phyloP scores from a whole-genome alignment of 2,329 filamentous ascomycete species.

The Stagonosporopsis rhizophila region DNA sequence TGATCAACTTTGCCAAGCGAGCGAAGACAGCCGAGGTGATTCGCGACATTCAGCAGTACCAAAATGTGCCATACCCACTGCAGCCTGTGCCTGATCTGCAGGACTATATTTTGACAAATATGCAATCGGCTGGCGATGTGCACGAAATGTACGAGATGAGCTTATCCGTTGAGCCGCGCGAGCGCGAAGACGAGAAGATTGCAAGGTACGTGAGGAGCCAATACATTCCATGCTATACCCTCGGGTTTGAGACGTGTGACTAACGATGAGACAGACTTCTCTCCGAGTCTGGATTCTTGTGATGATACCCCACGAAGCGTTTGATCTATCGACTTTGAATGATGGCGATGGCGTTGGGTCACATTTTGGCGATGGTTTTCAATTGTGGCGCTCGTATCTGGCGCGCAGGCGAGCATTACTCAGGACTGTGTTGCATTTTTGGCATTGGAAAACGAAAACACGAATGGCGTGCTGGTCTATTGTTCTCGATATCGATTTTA shows the following conservation, averaged over 20 bases:
- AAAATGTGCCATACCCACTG: constrained; percentile 94
- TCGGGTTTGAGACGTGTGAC: constrained; percentile 4
- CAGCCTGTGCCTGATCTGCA: constrained; percentile 90
- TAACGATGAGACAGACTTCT: constrained; percentile 52
- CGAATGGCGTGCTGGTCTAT: neutral
- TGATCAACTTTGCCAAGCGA: constrained; percentile 98
- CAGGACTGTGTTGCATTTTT: constrained; percentile 15
- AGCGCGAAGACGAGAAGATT: constrained; percentile 99
- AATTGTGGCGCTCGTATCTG: constrained; percentile 10
- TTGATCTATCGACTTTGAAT: constrained; percentile 27
- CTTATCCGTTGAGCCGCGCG: constrained; percentile 88
- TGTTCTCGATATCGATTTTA: neutral
- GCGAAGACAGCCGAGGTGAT: constrained; percentile 98
- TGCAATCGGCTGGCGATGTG: constrained; percentile 93
- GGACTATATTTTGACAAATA: constrained; percentile 95
- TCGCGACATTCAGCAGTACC: constrained; percentile 97
- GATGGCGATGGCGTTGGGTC: constrained; percentile 20
- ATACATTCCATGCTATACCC: constrained; percentile 19
- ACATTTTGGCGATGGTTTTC: constrained; percentile 13
- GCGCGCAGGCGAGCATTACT: constrained; percentile 8
- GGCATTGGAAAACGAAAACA: constrained; percentile 13
- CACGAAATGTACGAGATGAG: constrained; percentile 99
- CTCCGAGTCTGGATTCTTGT: constrained; percentile 63
- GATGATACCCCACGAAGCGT: constrained; percentile 51
- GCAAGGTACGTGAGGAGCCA: constrained; percentile 72